Evolutionary conservation across 1,284 basidiomycete genomes (phyloP).

Genomic region (Cutaneotrichosporon mucoides): DNA sequence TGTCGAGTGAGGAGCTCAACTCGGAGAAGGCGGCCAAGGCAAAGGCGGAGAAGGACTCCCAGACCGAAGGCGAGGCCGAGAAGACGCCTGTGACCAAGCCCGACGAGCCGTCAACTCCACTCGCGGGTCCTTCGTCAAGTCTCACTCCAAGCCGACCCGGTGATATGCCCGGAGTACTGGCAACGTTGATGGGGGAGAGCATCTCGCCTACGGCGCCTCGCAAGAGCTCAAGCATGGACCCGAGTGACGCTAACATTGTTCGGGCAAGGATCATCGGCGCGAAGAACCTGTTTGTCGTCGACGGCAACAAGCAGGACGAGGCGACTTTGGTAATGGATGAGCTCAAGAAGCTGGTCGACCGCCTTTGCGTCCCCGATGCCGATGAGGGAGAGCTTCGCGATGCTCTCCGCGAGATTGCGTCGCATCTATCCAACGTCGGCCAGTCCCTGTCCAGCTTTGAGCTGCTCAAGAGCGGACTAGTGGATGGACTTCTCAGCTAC

Average conservation of each 20-base stretch:
- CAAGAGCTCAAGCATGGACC: slow-evolving; percentile 57
- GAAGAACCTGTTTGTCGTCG: slow-evolving; percentile 56
- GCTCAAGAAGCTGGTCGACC: slow-evolving; percentile 57
- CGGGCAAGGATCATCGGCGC: slow-evolving; percentile 79
- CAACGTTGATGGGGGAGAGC: slow-evolving; percentile 41
- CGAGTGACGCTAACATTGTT: slow-evolving; percentile 83
- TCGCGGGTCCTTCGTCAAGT: not conserved
- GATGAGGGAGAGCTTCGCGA: slow-evolving; percentile 59
- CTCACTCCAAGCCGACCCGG: not conserved
- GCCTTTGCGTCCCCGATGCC: slow-evolving; percentile 56
- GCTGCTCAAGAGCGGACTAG: slow-evolving; percentile 84
- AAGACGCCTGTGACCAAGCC: slow-evolving; percentile 6
- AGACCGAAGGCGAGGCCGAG: not conserved
- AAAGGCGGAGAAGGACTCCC: slow-evolving; percentile 13
- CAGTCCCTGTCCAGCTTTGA: slow-evolving; percentile 91
- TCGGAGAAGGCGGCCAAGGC: slow-evolving; percentile 22
- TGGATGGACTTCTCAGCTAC: slow-evolving; percentile 80
- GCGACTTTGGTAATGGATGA: slow-evolving; percentile 62
- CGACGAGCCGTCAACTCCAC: not conserved
- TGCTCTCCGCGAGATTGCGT: slow-evolving; percentile 66
- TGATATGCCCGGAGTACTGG: slow-evolving; percentile 10
- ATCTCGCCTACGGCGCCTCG: slow-evolving; percentile 38
- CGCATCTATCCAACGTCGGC: slow-evolving; percentile 66
- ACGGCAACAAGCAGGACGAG: slow-evolving; percentile 59
- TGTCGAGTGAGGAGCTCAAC: slow-evolving; percentile 62